Percentiles rank a stretch among this genome's conserved stretches.
These are phyloP conservation scores for Anaeramoeba flamelloides DNA, from an alignment of 78 protist genomes.

Conservation along the genomic window DNA sequence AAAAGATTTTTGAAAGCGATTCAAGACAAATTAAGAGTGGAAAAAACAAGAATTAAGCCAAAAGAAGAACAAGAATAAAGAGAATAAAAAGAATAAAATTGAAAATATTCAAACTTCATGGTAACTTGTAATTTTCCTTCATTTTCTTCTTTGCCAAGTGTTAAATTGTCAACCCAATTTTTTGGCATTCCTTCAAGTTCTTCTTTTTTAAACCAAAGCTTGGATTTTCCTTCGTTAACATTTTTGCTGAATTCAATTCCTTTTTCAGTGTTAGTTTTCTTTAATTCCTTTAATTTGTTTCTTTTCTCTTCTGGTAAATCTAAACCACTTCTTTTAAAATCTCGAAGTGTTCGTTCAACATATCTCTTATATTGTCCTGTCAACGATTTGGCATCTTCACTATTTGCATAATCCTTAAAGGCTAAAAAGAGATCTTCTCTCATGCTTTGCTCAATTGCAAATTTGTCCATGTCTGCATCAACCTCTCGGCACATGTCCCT, in stretches of 20 bases:
- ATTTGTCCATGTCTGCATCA: neutral
- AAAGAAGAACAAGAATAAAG: no score
- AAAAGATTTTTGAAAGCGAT: no score
- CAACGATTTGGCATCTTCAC: neutral
- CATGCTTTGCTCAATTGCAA: neutral
- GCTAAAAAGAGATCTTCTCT: neutral
- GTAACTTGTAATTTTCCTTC: neutral
- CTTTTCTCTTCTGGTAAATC: neutral
- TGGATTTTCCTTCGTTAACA: neutral
- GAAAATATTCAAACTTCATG: no score
- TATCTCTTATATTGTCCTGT: neutral
- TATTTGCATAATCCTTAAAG: neutral
- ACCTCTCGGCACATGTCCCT: neutral
- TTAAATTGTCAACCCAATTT: neutral
- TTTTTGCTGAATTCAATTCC: neutral
- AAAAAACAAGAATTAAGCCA: no score
- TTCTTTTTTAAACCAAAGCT: neutral
- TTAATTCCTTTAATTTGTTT: neutral
- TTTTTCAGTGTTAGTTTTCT: neutral
- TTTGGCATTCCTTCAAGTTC: neutral
- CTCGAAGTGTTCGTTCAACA: neutral
- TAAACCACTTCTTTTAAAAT: neutral
- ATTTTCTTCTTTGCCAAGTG: neutral
- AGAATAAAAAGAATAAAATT: no score
- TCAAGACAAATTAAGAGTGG: no score